Conservation (phyloP, 768 basidiomycete genomes). For the Rhodosporidiobolus sp. region DNA sequence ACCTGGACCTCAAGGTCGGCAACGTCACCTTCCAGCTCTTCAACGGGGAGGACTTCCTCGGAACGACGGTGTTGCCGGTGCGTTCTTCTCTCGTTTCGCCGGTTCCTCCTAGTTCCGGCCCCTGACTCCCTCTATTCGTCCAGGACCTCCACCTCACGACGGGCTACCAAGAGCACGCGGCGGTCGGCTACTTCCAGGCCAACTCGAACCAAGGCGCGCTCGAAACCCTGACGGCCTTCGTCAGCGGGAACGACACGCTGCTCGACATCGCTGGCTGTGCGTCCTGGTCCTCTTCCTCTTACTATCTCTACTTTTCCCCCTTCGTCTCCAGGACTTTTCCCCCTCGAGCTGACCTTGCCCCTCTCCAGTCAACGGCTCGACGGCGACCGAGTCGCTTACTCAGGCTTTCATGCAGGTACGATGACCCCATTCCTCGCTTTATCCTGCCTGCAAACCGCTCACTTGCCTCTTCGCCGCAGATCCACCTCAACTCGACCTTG, state of each 20-base stretch:
- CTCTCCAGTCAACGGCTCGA: slow-evolving; percentile 55
- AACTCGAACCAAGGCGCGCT: slow-evolving; percentile 61
- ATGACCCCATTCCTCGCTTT: too few species aligned
- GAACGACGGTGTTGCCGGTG: slow-evolving; percentile 61
- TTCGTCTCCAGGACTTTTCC: too few species aligned
- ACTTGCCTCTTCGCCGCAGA: slow-evolving; percentile 36
- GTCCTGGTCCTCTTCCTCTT: not conserved
- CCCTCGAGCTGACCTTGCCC: too few species aligned
- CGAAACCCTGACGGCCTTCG: slow-evolving; percentile 66
- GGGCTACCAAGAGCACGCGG: slow-evolving; percentile 18
- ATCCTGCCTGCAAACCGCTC: too few species aligned
- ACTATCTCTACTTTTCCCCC: not conserved
- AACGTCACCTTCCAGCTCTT: slow-evolving; percentile 59
- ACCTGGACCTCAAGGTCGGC: slow-evolving; percentile 55
- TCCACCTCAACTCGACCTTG: slow-evolving; percentile 59
- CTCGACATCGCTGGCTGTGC: slow-evolving; percentile 31
- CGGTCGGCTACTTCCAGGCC: slow-evolving; percentile 51
- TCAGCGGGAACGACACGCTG: slow-evolving; percentile 55
- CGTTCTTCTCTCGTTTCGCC: slow-evolving; percentile 55
- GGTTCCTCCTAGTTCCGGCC: too few species aligned
- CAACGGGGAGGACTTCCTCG: slow-evolving; percentile 57
- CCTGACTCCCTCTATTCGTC: too few species aligned
- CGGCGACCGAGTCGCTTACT: slow-evolving; percentile 59
- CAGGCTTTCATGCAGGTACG: slow-evolving; percentile 57
- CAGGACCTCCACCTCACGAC: slow-evolving; percentile 28